These are phyloP conservation scores for Colletotrichum tofieldiae DNA, from an alignment of 2,329 filamentous ascomycete species.

Conservation along the genomic window DNA sequence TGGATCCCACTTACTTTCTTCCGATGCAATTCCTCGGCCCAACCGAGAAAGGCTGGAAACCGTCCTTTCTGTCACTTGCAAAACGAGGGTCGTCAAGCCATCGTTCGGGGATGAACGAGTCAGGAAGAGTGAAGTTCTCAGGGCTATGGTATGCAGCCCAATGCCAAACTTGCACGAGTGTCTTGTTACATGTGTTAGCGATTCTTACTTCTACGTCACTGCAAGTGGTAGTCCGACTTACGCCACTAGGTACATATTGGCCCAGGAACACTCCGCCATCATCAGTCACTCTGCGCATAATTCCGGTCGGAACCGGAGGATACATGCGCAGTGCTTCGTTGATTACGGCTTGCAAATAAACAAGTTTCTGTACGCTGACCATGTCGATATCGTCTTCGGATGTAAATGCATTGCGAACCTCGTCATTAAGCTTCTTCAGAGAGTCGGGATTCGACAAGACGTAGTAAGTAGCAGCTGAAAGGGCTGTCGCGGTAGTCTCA, in stretches of 20 bases:
- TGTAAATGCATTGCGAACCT: conserved; percentile 54
- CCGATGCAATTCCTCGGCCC: conserved; percentile 67
- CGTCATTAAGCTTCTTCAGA: conserved; percentile 48
- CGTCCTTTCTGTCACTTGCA: conserved; percentile 56
- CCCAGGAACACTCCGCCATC: conserved; percentile 52
- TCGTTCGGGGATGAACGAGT: conserved; percentile 62
- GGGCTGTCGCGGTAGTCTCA: conserved; percentile 33
- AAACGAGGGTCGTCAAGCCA: conserved; percentile 50
- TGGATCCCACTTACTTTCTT: conserved; percentile 57
- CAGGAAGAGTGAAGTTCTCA: conserved; percentile 50
- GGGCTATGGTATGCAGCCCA: conserved; percentile 52
- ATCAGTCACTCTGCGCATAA: conserved; percentile 1
- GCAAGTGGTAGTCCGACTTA: conserved; percentile 41
- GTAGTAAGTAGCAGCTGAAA: conserved; percentile 27
- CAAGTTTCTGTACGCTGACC: conserved; percentile 47
- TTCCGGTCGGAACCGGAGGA: conserved; percentile 45
- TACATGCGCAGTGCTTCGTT: conserved; percentile 58
- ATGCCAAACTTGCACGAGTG: conserved; percentile 37
- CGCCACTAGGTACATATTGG: conserved; percentile 51
- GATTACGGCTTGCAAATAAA: conserved; percentile 55
- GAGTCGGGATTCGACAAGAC: neutral
- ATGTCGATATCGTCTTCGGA: conserved; percentile 52
- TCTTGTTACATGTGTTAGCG: conserved; percentile 21
- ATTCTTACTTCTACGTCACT: neutral
- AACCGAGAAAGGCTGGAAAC: conserved; percentile 63